Percentiles rank a stretch among this genome's conserved stretches.
phyloP scores from a whole-genome alignment of 176 grass and related monocot species.

The Bonia amplexicaulis region DNA sequence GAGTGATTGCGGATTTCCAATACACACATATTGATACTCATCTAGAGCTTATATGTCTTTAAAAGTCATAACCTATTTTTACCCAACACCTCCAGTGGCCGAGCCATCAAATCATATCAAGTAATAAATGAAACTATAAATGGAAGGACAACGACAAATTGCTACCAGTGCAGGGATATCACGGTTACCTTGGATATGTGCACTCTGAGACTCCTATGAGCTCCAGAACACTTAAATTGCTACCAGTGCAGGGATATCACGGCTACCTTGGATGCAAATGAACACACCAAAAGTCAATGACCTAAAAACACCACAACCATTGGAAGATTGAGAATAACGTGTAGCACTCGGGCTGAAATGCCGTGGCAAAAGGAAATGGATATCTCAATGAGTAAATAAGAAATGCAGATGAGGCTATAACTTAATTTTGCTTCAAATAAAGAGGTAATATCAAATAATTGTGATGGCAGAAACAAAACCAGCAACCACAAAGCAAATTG shows the following conservation, averaged over 20 bases:
- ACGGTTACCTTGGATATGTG: constrained; percentile 85
- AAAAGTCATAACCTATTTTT: background rate
- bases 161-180: background rate
- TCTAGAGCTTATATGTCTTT: background rate
- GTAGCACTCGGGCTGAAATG: background rate
- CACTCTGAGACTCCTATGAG: constrained; percentile 88
- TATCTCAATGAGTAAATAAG: background rate
- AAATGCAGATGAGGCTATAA: background rate
- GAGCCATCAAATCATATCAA: background rate
- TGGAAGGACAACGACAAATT: background rate
- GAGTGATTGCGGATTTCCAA: background rate
- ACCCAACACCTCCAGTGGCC: background rate
- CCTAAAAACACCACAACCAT: constrained; percentile 31
- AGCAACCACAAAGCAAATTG: too few species aligned
- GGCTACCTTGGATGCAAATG: constrained; percentile 98
- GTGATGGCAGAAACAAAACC: background rate
- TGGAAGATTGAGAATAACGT: constrained; percentile 11
- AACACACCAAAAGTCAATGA: constrained; percentile 87
- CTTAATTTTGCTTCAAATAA: background rate
- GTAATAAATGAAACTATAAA: background rate
- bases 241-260: too few species aligned
- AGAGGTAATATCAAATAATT: background rate
- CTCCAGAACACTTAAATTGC: constrained; percentile 98
- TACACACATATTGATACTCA: background rate
- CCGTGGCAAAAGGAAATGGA: background rate